These are phyloP conservation scores for Mycosphaerella arachidis DNA, from an alignment of 2,329 filamentous ascomycete genomes.

Conservation along the genomic window DNA sequence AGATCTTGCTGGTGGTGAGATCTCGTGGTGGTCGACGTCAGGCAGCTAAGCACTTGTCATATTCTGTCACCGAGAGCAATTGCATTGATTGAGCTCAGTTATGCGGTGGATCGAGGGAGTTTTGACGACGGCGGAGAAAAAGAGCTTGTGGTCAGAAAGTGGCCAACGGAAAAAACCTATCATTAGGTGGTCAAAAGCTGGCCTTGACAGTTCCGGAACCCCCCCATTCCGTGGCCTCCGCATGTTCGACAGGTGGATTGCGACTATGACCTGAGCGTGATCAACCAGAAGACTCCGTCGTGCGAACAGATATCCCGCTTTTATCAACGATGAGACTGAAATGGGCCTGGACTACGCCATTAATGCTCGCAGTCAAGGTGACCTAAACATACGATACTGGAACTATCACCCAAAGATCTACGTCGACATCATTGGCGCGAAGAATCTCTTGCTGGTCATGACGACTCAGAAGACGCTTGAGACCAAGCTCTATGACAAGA, in stretches of 20 bases:
- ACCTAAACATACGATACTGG: constrained; percentile 11
- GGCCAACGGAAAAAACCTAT: constrained; percentile 7
- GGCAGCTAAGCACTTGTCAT: too few species aligned
- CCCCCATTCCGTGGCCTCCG: constrained; percentile 4
- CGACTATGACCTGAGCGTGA: neutral
- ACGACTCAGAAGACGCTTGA: constrained; percentile 6
- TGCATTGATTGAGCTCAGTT: too few species aligned
- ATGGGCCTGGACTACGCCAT: constrained; percentile 12
- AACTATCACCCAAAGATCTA: constrained; percentile 12
- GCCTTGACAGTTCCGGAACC: constrained; percentile 10
- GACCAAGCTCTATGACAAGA: neutral
- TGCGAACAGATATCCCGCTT: neutral
- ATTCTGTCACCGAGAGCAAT: too few species aligned
- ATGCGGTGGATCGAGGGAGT: too few species aligned
- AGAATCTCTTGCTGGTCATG: constrained; percentile 6
- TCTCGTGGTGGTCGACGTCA: too few species aligned
- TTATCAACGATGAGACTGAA: neutral
- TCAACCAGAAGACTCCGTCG: neutral
- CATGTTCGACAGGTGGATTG: neutral
- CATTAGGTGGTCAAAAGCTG: constrained; percentile 6
- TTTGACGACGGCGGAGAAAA: too few species aligned
- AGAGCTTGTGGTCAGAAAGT: constrained; percentile 4
- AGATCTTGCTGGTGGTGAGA: too few species aligned
- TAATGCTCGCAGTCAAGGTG: constrained; percentile 7
- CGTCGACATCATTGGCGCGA: constrained; percentile 10